phyloP scores from a whole-genome alignment of 148 eudicot species.

The Silene uniflora region DNA sequence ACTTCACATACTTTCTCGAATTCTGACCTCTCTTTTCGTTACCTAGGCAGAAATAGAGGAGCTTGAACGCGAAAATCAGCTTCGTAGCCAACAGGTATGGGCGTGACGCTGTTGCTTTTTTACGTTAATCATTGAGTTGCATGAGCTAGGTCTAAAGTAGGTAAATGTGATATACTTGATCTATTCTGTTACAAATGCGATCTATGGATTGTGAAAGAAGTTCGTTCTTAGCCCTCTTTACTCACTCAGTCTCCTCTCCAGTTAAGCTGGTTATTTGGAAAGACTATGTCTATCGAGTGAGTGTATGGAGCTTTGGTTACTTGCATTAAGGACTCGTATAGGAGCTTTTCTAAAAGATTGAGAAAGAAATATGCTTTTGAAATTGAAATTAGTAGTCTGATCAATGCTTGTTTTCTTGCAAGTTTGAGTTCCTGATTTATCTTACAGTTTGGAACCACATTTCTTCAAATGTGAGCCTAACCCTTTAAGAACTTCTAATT shows the following conservation, averaged over 20 bases:
- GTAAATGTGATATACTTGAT: slow-evolving; percentile 2
- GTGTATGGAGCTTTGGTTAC: background rate
- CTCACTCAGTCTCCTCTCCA: background rate
- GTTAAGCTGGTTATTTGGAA: background rate
- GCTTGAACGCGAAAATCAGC: slow-evolving; percentile 96
- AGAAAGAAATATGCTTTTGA: slow-evolving; percentile 1
- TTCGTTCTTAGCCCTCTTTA: slow-evolving; percentile 1
- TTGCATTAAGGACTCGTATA: background rate
- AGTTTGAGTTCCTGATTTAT: background rate
- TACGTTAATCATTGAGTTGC: background rate
- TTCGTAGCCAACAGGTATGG: slow-evolving; percentile 85
- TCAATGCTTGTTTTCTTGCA: background rate
- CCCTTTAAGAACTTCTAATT: slow-evolving; percentile 17
- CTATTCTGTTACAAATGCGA: background rate
- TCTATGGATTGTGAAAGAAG: background rate
- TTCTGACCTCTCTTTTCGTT: slow-evolving; percentile 23
- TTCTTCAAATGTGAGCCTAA: slow-evolving; percentile 8
- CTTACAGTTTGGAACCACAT: slow-evolving; percentile 1
- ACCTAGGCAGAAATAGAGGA: slow-evolving; percentile 95
- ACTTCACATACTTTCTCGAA: slow-evolving; percentile 1
- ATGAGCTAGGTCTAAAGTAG: background rate
- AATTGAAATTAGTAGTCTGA: background rate
- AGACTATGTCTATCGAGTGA: background rate
- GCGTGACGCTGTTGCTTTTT: slow-evolving; percentile 10
- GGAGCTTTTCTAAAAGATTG: background rate